A percentile compares a stretch with the other conserved stretches of the same genome.
These are phyloP conservation scores for Colletotrichum sp. DNA, from an alignment of 2,329 filamentous ascomycete species.

Conservation along the genomic window DNA sequence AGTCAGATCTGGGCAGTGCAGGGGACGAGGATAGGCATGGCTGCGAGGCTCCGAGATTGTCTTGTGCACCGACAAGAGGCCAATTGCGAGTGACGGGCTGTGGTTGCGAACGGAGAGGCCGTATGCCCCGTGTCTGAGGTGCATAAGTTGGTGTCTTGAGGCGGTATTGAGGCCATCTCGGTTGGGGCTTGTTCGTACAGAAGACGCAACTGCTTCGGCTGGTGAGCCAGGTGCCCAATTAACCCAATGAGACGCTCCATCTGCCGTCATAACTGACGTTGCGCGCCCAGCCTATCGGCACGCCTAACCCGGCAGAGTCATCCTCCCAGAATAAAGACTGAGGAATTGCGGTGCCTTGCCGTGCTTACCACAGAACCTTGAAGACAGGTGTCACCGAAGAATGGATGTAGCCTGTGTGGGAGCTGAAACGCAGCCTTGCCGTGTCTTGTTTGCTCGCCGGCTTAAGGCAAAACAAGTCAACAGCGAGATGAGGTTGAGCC, in stretches of 20 bases:
- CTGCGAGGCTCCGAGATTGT: not conserved
- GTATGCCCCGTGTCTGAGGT: not conserved
- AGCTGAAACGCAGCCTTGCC: not conserved
- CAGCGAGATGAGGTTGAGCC: not conserved
- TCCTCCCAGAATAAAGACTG: not conserved
- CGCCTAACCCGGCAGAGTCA: not conserved
- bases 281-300: slow-evolving; percentile 12
- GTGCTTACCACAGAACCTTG: not conserved
- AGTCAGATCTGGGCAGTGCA: slow-evolving; percentile 18
- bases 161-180: not conserved
- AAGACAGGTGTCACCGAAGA: not conserved
- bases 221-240: not conserved
- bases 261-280: slow-evolving; percentile 6
- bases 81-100: not conserved
- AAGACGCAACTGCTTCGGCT: not conserved
- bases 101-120: not conserved
- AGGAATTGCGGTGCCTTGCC: not conserved
- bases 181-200: not conserved
- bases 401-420: not conserved
- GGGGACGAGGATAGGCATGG: not conserved
- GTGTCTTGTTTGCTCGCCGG: not conserved
- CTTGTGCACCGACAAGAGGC: not conserved
- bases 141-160: not conserved
- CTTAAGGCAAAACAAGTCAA: not conserved
- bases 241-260: not conserved